These are phyloP conservation scores for Amaranthus palmeri DNA, from an alignment of 148 eudicot species.

Conservation along the genomic window DNA sequence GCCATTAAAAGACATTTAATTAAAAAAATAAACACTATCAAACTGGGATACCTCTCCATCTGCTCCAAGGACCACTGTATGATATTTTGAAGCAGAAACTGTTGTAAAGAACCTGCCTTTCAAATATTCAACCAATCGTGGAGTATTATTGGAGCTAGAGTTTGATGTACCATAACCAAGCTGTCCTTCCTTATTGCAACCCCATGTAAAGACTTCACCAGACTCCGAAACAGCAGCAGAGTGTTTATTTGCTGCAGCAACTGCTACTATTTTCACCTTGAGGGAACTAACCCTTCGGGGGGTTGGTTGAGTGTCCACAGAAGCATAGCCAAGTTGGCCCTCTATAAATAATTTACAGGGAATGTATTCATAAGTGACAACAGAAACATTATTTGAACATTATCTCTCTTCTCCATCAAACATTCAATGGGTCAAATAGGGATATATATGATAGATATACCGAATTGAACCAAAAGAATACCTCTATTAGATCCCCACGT, in stretches of 20 bases:
- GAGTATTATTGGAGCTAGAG: conserved; percentile 86
- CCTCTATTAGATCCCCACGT: conserved; percentile 99
- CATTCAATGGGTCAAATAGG: not conserved
- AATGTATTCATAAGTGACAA: not conserved
- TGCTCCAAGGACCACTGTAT: conserved; percentile 80
- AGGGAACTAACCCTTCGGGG: conserved; percentile 92
- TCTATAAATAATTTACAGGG: conserved; percentile 38
- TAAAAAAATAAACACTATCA: conserved; percentile 2
- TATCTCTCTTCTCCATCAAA: not conserved
- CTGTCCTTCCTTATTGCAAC: conserved; percentile 97
- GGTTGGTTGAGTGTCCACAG: conserved; percentile 93
- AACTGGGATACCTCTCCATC: conserved; percentile 84
- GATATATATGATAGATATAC: not conserved
- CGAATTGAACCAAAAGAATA: conserved; percentile 14
- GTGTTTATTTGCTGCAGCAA: conserved; percentile 97
- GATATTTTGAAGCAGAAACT: conserved; percentile 82
- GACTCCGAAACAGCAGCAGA: conserved; percentile 85
- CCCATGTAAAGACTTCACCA: conserved; percentile 98
- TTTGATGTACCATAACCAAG: conserved; percentile 99
- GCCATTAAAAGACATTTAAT: not conserved
- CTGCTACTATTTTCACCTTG: conserved; percentile 73
- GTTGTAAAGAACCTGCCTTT: conserved; percentile 71
- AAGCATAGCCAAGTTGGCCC: conserved; percentile 99
- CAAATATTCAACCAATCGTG: conserved; percentile 83
- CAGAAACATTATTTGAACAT: not conserved